Percentiles rank a stretch among this genome's conserved stretches.
Evolutionary conservation across 371 early-diverging fungal species (phyloP).

Genomic region (Mortierella sp.): DNA sequence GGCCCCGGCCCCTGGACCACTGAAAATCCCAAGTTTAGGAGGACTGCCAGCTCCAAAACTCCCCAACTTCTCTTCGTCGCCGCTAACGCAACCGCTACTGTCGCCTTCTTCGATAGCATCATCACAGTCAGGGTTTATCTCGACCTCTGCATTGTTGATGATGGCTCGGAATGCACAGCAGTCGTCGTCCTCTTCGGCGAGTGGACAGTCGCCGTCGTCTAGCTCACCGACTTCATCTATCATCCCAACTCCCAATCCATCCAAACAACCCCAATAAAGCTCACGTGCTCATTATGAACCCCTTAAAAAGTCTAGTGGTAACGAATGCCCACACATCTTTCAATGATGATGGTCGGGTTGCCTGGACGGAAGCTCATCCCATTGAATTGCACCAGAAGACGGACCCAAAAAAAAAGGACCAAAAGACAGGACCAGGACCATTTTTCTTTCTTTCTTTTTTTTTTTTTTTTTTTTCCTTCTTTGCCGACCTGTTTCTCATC

Average conservation of each 20-base stretch:
- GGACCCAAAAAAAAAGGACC: no score
- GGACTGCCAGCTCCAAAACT: slow-evolving; percentile 3
- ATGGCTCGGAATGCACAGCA: slow-evolving; percentile 19
- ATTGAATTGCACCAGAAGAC: no score
- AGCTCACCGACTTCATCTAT: slow-evolving; percentile 2
- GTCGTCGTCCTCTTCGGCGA: background rate
- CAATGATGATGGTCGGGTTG: no score
- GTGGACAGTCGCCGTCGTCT: background rate
- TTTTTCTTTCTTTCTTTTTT: no score
- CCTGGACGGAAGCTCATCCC: no score
- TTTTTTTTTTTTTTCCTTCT: no score
- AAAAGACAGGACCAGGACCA: no score
- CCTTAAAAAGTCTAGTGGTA: no score
- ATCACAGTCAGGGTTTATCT: slow-evolving; percentile 20
- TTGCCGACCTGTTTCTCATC: no score
- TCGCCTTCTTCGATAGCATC: slow-evolving; percentile 19
- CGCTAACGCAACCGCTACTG: slow-evolving; percentile 8
- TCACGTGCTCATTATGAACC: background rate
- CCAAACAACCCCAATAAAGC: slow-evolving; percentile 2
- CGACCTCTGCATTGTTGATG: slow-evolving; percentile 21
- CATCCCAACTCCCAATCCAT: slow-evolving; percentile 1
- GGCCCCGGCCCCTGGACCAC: background rate
- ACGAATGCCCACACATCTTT: no score
- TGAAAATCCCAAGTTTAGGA: background rate
- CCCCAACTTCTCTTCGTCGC: slow-evolving; percentile 8